Conservation (phyloP, 1,284 basidiomycete species). For the Polyporus tsugae region DNA sequence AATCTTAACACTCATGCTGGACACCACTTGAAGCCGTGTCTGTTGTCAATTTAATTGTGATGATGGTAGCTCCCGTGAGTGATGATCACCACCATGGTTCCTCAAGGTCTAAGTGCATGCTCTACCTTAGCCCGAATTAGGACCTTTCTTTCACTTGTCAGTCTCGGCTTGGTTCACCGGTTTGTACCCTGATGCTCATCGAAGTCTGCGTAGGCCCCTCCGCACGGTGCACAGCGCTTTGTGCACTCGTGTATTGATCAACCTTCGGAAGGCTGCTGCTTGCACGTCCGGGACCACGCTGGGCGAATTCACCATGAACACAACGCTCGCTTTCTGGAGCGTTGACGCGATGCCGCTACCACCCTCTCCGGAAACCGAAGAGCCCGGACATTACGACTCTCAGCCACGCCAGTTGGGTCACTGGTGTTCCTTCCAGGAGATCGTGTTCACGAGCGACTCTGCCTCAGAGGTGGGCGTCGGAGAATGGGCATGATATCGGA, state of each 20-base stretch:
- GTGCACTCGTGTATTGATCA: conserved; percentile 6
- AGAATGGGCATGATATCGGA: background rate
- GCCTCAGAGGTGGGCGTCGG: background rate
- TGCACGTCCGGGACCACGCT: background rate
- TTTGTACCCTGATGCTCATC: background rate
- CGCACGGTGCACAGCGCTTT: conserved; percentile 7
- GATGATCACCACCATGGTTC: background rate
- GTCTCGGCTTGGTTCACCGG: background rate
- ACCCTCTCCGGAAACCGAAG: background rate
- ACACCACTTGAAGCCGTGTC: background rate
- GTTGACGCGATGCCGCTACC: background rate
- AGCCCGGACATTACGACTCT: background rate
- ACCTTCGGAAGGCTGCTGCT: conserved; percentile 8
- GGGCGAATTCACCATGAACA: background rate
- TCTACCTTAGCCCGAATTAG: background rate
- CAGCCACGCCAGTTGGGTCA: background rate
- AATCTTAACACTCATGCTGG: background rate
- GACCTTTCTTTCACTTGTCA: background rate
- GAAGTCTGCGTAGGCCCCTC: background rate
- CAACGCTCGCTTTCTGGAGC: background rate
- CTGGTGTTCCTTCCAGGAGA: background rate
- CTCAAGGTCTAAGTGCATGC: background rate
- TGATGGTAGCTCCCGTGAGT: conserved; percentile 2
- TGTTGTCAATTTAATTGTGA: background rate
- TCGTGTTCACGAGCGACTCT: background rate